These are phyloP conservation scores for Zygosaccharomyces kombuchaensis DNA, from an alignment of 805 yeast species.

Conservation along the genomic window DNA sequence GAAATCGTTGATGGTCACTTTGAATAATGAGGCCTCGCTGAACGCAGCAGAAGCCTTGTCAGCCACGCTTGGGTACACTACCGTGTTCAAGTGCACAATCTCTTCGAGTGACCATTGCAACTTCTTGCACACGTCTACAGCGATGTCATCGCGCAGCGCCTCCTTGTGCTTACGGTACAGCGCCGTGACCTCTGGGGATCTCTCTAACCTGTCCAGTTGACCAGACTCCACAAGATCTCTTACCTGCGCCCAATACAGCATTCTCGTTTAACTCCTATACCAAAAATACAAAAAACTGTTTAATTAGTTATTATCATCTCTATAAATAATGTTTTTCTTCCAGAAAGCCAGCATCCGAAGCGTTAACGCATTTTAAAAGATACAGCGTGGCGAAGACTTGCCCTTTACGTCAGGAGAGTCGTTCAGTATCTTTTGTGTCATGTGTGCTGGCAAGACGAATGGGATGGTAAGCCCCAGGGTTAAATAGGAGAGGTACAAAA, in stretches of 20 bases:
- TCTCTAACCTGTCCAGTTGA: slow-evolving; percentile 44
- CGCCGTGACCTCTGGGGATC: slow-evolving; percentile 43
- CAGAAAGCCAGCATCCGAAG: slow-evolving; percentile 4
- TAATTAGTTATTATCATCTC: neutral
- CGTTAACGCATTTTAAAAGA: slow-evolving; percentile 6
- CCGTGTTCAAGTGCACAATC: slow-evolving; percentile 18
- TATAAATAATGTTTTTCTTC: neutral
- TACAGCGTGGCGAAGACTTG: slow-evolving; percentile 21
- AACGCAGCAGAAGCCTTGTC: slow-evolving; percentile 26
- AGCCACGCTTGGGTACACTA: slow-evolving; percentile 17
- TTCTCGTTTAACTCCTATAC: slow-evolving; percentile 1
- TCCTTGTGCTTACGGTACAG: slow-evolving; percentile 46
- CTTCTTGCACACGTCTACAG: slow-evolving; percentile 46
- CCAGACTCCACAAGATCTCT: slow-evolving; percentile 38
- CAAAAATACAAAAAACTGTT: neutral
- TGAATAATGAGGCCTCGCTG: slow-evolving; percentile 32
- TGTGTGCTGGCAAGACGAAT: slow-evolving; percentile 28
- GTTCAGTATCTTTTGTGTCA: slow-evolving; percentile 16
- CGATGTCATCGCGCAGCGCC: slow-evolving; percentile 41
- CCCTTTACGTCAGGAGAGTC: slow-evolving; percentile 19
- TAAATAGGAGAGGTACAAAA: slow-evolving; percentile 25
- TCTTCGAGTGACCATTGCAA: slow-evolving; percentile 47
- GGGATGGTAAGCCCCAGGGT: slow-evolving; percentile 29
- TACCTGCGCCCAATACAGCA: slow-evolving; percentile 45
- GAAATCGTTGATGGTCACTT: slow-evolving; percentile 53